phyloP scores from a whole-genome alignment of 2,329 filamentous ascomycete species.

The Colletotrichum siamense region DNA sequence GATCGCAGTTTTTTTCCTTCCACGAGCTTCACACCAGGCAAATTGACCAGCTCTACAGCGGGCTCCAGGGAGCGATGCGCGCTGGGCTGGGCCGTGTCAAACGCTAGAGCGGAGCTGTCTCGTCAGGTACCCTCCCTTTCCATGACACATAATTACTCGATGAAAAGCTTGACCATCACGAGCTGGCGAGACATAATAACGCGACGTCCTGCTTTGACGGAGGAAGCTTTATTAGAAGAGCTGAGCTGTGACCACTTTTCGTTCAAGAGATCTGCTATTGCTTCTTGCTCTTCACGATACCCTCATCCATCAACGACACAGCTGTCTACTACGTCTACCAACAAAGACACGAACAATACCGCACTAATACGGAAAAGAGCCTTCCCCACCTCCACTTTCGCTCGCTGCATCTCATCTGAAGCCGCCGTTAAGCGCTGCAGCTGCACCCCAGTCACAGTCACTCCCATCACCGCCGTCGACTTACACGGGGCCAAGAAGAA shows the following conservation, averaged over 20 bases:
- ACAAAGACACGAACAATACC: neutral
- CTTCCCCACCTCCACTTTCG: neutral
- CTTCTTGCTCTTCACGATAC: neutral
- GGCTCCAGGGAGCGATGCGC: neutral
- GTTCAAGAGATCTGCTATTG: neutral
- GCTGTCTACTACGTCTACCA: neutral
- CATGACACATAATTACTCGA: slow-evolving; percentile 44
- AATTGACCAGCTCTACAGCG: neutral
- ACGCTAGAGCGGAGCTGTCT: slow-evolving; percentile 19
- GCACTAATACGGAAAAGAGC: neutral
- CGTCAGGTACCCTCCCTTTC: slow-evolving; percentile 17
- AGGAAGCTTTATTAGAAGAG: neutral
- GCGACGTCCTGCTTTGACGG: slow-evolving; percentile 3
- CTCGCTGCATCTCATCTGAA: neutral
- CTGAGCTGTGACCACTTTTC: neutral
- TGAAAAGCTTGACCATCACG: slow-evolving; percentile 34
- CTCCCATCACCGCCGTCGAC: neutral
- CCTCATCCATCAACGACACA: neutral
- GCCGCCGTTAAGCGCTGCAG: neutral
- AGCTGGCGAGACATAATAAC: slow-evolving; percentile 26
- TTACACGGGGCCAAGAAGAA: neutral
- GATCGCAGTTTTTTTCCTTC: neutral
- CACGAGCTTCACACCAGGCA: neutral
- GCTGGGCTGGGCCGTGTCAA: slow-evolving; percentile 5
- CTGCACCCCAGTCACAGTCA: neutral